A percentile compares a stretch with the other conserved stretches of the same genome.
These are phyloP conservation scores for Jackrogersella multiformis DNA, from an alignment of 495 filamentous ascomycete species.

Conservation along the genomic window DNA sequence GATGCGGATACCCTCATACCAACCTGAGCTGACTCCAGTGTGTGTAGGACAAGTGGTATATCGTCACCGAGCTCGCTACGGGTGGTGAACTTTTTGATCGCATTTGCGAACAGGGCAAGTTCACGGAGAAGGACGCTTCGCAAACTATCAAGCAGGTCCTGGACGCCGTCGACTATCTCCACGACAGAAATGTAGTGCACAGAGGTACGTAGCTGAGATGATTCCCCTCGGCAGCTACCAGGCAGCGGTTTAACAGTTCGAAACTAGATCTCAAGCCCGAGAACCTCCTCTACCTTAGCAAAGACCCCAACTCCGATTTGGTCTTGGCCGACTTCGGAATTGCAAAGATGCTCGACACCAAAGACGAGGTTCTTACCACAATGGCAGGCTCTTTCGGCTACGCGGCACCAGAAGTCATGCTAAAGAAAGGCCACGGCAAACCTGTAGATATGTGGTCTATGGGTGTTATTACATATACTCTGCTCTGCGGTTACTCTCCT, in stretches of 20 bases:
- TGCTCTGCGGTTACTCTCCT: slow-evolving; percentile 98
- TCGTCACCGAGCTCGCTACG: slow-evolving; percentile 95
- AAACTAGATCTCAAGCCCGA: slow-evolving; percentile 93
- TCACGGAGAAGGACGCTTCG: slow-evolving; percentile 98
- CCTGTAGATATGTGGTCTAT: slow-evolving; percentile 99
- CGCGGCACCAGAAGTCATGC: slow-evolving; percentile 97
- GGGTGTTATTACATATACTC: slow-evolving; percentile 97
- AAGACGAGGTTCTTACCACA: slow-evolving; percentile 90
- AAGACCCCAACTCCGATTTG: slow-evolving; percentile 76
- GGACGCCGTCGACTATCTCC: slow-evolving; percentile 93
- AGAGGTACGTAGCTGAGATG: slow-evolving; percentile 68
- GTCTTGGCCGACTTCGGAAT: slow-evolving; percentile 99
- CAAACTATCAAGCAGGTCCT: slow-evolving; percentile 96
- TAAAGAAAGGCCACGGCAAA: slow-evolving; percentile 96
- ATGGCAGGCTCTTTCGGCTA: slow-evolving; percentile 99
- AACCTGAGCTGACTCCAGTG: slow-evolving; percentile 6
- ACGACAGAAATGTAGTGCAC: slow-evolving; percentile 95
- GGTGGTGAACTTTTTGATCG: slow-evolving; percentile 98
- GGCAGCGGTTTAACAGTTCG: slow-evolving; percentile 1
- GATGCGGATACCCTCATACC: not conserved
- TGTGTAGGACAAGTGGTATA: slow-evolving; percentile 98
- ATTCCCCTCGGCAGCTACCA: not conserved
- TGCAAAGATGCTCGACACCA: slow-evolving; percentile 94
- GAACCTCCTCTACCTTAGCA: slow-evolving; percentile 93
- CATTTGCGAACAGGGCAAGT: slow-evolving; percentile 97